Evolutionary conservation across 129 eudicot genomes (phyloP), one percentile per base, ranked within the genome.

Genomic region (Lactuca saligna): DNA sequence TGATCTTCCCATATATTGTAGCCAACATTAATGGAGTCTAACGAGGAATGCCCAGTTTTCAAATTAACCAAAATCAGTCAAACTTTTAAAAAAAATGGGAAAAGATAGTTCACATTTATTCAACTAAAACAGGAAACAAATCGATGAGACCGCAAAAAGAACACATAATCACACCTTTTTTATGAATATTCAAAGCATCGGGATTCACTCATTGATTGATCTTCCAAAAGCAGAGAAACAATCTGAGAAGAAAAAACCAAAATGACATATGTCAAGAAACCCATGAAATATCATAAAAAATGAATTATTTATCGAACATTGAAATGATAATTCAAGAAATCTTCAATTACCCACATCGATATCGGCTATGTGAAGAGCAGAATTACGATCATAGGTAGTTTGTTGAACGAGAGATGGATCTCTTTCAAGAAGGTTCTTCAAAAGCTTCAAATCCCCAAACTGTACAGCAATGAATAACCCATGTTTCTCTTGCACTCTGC

Each of bases 11-110:
- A 75, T 86, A 87, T 79, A 86, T 86, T 69, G 96, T 90, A 79
- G 96, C 93, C 78, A 89, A 49, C 96, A 86, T 89, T 85, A 89
- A 75, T 66, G 93, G 96, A 41, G 90, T 86, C 96, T 89, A 64
- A 70, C 66, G 78, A 77, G 6, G 57, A 51, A 59, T 49, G 63
- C 65, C 48, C 16, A 75, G 25, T 25, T 34, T 20, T 20, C 58
- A 57, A 54, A 34, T 17, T 15, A 59, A 70, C 33, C 59, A 63
- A 4, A 55, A 41, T 54, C 34, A 62, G 41, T 63, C 61, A 72
- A 61, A 20, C 29, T 6, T 42, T 68, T 17, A 54, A 3, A 54
- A 3, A 68, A 57, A 38, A 54, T n/a, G 62, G 53, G 34, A 37
- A 68, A 68, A 17, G 31, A 57, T 34, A 54, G 17, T 35, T 20